Evolutionary conservation across 1,284 basidiomycete genomes (phyloP).

Genomic region (Ceratobasidium sp.): DNA sequence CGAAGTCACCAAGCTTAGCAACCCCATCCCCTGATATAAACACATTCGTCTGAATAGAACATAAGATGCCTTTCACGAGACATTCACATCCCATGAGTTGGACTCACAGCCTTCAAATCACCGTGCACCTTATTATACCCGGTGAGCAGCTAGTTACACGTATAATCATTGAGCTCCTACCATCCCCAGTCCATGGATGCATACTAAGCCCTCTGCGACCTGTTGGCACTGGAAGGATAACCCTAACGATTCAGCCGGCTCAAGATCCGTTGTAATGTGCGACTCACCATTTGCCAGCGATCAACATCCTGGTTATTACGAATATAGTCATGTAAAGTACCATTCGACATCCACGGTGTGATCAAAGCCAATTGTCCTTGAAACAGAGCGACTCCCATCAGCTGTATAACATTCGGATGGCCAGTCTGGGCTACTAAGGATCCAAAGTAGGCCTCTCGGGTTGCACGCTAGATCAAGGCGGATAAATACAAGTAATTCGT

Average conservation of each 20-base stretch:
- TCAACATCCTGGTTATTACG: neutral
- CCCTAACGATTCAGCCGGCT: neutral
- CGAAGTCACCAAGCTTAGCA: slow-evolving; percentile 24
- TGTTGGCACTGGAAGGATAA: slow-evolving; percentile 7
- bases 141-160: neutral
- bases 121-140: slow-evolving; percentile 15
- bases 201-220: neutral
- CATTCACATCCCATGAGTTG: neutral
- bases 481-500: too few species aligned
- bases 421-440: neutral
- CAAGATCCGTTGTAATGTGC: neutral
- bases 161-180: neutral
- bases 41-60: slow-evolving; percentile 5
- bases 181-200: slow-evolving; percentile 15
- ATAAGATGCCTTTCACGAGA: neutral
- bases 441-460: neutral
- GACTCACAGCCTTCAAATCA: slow-evolving; percentile 24
- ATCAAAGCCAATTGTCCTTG: slow-evolving; percentile 1
- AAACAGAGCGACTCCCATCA: slow-evolving; percentile 3
- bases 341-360: slow-evolving; percentile 17
- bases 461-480: neutral
- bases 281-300: slow-evolving; percentile 9
- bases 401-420: neutral
- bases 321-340: slow-evolving; percentile 6
- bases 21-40: slow-evolving; percentile 14